phyloP scores from a whole-genome alignment of 192 early-diverging fungal species.

The Coemansia furcata region DNA sequence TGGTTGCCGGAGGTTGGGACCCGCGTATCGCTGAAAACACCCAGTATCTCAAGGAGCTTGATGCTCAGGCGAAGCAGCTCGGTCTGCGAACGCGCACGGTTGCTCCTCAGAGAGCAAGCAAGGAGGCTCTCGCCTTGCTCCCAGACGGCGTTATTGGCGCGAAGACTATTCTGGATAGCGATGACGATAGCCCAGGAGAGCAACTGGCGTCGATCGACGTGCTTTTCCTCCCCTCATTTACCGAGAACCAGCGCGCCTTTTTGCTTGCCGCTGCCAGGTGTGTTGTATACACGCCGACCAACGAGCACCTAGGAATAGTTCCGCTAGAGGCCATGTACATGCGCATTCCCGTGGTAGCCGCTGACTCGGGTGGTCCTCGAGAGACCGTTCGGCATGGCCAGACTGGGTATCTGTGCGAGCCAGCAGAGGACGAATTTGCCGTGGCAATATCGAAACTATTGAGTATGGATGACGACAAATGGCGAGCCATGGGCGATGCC shows the following conservation, averaged over 20 bases:
- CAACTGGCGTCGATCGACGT: slow-evolving; percentile 58
- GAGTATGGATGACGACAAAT: slow-evolving; percentile 16
- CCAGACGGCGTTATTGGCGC: slow-evolving; percentile 9
- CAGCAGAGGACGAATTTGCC: slow-evolving; percentile 63
- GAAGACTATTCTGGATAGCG: slow-evolving; percentile 10
- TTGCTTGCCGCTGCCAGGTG: slow-evolving; percentile 62
- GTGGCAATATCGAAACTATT: slow-evolving; percentile 59
- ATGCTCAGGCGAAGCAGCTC: slow-evolving; percentile 52
- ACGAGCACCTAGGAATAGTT: slow-evolving; percentile 98
- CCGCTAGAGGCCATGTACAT: slow-evolving; percentile 96
- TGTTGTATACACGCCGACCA: slow-evolving; percentile 85
- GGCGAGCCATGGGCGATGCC: slow-evolving; percentile 59
- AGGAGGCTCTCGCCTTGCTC: slow-evolving; percentile 15
- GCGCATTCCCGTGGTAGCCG: slow-evolving; percentile 82
- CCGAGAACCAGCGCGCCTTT: slow-evolving; percentile 71
- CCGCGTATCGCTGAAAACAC: slow-evolving; percentile 81
- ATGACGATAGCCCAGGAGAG: not conserved
- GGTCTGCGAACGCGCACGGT: slow-evolving; percentile 38
- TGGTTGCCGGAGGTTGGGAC: slow-evolving; percentile 95
- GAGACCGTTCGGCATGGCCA: slow-evolving; percentile 72
- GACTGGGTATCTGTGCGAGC: slow-evolving; percentile 77
- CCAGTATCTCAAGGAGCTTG: slow-evolving; percentile 72
- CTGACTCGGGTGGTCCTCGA: slow-evolving; percentile 79
- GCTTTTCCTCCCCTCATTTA: slow-evolving; percentile 87
- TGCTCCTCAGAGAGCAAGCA: slow-evolving; percentile 12